A percentile compares a stretch with the other conserved stretches of the same genome.
Conservation (phyloP, 495 filamentous ascomycete genomes). For the Glonium stellatum region DNA sequence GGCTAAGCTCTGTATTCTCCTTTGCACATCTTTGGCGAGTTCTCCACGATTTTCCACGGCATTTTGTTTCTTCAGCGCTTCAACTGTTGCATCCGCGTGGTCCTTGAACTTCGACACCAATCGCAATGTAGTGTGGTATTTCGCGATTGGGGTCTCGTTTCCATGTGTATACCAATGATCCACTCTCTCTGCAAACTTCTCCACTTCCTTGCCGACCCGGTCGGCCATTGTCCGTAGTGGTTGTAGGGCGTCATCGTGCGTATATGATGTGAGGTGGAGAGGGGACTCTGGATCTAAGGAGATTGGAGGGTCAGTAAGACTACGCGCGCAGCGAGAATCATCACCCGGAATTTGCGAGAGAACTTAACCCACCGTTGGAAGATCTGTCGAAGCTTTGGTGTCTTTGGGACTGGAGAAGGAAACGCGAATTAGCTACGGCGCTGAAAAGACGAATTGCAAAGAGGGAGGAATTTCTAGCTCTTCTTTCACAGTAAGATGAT, state of each 20-base stretch:
- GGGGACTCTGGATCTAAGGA: not conserved
- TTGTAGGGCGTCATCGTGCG: slow-evolving; percentile 35
- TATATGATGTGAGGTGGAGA: not conserved
- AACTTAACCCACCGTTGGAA: not conserved
- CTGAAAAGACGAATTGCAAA: no score
- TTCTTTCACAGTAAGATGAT: no score
- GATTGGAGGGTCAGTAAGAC: no score
- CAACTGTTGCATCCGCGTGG: slow-evolving; percentile 33
- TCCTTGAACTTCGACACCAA: slow-evolving; percentile 34
- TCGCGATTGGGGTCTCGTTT: not conserved
- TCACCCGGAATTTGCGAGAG: no score
- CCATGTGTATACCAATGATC: slow-evolving; percentile 44
- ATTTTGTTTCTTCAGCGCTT: slow-evolving; percentile 31
- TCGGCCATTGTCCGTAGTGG: slow-evolving; percentile 54
- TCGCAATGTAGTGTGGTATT: slow-evolving; percentile 26
- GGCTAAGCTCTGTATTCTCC: slow-evolving; percentile 19
- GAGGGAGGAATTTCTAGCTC: no score
- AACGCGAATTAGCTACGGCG: no score
- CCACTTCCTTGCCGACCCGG: slow-evolving; percentile 55
- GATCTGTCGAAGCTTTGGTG: not conserved
- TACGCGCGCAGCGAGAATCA: no score
- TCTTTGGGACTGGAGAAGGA: not conserved
- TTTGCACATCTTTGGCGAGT: slow-evolving; percentile 29
- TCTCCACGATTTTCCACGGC: slow-evolving; percentile 29
- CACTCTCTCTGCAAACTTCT: slow-evolving; percentile 59